phyloP scores from a whole-genome alignment of 1,139 yeast species.

The Yamadazyma dushanensis region DNA sequence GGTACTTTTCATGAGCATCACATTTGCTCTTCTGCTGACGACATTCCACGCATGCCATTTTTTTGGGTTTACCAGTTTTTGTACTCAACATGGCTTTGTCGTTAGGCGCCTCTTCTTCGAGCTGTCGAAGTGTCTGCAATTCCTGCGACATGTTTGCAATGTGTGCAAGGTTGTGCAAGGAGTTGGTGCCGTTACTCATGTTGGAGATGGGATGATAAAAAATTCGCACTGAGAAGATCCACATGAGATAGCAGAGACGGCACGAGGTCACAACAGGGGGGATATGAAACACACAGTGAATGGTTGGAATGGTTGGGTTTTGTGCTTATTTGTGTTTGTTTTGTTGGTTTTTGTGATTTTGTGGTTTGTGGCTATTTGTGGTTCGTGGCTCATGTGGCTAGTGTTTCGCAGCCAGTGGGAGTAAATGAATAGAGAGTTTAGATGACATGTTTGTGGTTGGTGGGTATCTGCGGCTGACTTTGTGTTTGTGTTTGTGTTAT shows the following conservation, averaged over 20 bases:
- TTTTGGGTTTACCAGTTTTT: conserved; percentile 38
- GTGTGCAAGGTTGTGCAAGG: conserved; percentile 44
- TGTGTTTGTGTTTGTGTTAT: too few species aligned
- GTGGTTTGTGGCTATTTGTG: too few species aligned
- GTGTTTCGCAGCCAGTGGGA: too few species aligned
- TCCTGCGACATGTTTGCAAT: conserved; percentile 49
- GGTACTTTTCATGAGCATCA: conserved; percentile 77
- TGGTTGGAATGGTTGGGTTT: background rate
- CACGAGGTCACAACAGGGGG: background rate
- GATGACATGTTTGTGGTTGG: too few species aligned
- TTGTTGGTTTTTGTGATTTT: too few species aligned
- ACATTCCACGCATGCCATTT: conserved; percentile 93
- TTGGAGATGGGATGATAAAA: too few species aligned
- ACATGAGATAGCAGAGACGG: too few species aligned
- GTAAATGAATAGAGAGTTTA: too few species aligned
- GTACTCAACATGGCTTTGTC: conserved; percentile 8
- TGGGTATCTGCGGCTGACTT: too few species aligned
- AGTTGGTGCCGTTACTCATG: conserved; percentile 17
- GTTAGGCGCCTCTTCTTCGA: conserved; percentile 17
- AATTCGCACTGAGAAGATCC: too few species aligned
- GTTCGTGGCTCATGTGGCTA: too few species aligned
- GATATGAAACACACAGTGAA: background rate
- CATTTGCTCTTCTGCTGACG: conserved; percentile 92
- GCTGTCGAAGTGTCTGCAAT: conserved; percentile 32
- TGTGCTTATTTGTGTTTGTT: too few species aligned